Conservation (phyloP, 495 filamentous ascomycete species). For the Cenococcum geophilum region DNA sequence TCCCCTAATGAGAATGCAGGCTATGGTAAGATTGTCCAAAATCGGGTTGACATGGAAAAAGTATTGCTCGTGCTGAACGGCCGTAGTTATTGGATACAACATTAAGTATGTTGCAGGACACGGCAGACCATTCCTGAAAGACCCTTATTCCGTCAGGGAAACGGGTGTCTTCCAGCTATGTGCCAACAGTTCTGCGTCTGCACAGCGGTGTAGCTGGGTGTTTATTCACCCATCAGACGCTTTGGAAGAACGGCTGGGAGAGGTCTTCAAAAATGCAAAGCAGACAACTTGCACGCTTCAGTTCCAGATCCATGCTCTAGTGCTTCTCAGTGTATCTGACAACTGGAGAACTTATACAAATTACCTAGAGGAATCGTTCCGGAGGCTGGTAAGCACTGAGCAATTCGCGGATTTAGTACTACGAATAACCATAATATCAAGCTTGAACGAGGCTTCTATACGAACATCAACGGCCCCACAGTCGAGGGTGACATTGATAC, state of each 20-base stretch:
- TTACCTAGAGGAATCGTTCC: background rate
- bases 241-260: background rate
- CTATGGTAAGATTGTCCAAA: background rate
- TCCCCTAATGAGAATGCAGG: background rate
- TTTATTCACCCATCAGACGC: background rate
- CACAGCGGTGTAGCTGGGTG: background rate
- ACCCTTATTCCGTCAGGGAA: background rate
- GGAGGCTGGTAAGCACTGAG: background rate
- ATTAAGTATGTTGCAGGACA: slow-evolving; percentile 1
- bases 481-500: background rate
- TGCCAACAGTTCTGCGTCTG: background rate
- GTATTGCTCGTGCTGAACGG: background rate
- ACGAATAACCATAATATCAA: background rate
- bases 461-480: background rate
- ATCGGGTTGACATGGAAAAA: background rate
- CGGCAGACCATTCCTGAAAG: background rate
- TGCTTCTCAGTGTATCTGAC: background rate
- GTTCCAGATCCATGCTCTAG: background rate
- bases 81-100: background rate
- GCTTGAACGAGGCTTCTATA: background rate
- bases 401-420: too few species aligned
- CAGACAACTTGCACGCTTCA: background rate
- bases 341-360: background rate
- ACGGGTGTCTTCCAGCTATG: background rate
- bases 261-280: background rate